Evolutionary conservation across 257 asterid species (phyloP), one percentile per base, ranked within the genome.

Genomic region (Fraxinus cuspidata): DNA sequence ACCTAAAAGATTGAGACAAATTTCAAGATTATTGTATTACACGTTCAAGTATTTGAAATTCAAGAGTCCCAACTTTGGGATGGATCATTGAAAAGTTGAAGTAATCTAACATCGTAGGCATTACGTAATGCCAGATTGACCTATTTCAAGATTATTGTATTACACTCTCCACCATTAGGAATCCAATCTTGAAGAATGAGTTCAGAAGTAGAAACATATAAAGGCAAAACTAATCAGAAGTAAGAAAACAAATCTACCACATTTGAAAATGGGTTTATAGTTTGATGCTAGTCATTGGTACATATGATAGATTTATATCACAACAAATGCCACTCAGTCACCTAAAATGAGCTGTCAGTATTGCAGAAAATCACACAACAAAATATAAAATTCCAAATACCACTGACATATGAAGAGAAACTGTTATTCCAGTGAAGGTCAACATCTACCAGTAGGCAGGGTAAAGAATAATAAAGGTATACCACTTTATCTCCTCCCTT

Each of bases 251-350:
- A 53, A 53, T 53, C 63, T 16, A 3, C 64, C 64, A 53, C 64
- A 19, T 53, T 53, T 19, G 64, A 53, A 53, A 53, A 11, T 53
- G n/a, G 53, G 3, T 15, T 44, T 44, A 44, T 44, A 44, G 19
- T 44, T 44, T 13, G 53, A 44, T 44, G 53, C 5, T 44, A 40
- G 47, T 9, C n/a, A n/a, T n/a, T n/a, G n/a, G n/a, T n/a, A n/a
- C n/a, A n/a, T n/a, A n/a, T n/a, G n/a, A n/a, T n/a, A n/a, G n/a
- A n/a, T n/a, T 80, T 66, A 78, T 74, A 78, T 71, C 42, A 27
- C 80, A 76, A 58, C 72, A 75, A 73, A 83, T 9, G 35, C 75
- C 25, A 81, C 73, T 84, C 47, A 83, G 83, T 78, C 31, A 73
- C 31, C n/a, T 47, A 42, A 34, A 70, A 77, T 28, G 27, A n/a